Conservation (phyloP, 257 asterid genomes). For the Przewalskia tangutica region DNA sequence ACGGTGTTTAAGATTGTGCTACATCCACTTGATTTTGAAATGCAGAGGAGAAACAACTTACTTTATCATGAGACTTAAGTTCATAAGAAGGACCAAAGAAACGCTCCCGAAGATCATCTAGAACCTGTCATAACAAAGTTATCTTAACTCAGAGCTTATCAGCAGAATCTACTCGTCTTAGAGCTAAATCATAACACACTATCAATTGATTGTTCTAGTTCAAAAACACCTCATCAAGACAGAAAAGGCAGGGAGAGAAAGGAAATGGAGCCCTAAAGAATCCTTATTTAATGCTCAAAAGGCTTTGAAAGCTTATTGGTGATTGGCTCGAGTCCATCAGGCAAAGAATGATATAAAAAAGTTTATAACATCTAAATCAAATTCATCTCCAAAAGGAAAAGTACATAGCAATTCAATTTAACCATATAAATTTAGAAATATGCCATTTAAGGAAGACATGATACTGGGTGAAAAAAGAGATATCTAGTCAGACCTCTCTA, state of each 20-base stretch:
- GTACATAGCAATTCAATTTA: background rate
- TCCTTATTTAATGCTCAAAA: background rate
- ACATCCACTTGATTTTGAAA: slow-evolving; percentile 1
- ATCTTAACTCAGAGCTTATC: background rate
- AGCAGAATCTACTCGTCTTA: background rate
- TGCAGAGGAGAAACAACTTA: slow-evolving; percentile 23
- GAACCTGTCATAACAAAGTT: slow-evolving; percentile 32
- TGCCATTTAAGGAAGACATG: background rate
- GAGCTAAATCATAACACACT: background rate
- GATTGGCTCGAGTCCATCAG: background rate
- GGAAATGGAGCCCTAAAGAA: background rate
- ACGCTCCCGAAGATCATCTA: slow-evolving; percentile 63
- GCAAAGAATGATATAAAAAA: background rate
- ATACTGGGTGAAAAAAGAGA: background rate
- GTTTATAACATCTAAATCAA: background rate
- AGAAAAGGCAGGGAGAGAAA: background rate
- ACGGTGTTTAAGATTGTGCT: background rate
- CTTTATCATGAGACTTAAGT: slow-evolving; percentile 81
- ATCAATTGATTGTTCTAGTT: background rate
- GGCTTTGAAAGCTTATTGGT: background rate
- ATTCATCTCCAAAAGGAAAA: background rate
- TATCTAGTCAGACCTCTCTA: too few species aligned
- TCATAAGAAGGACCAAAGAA: slow-evolving; percentile 74
- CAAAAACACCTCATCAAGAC: background rate
- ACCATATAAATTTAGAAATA: background rate